Evolutionary conservation across 768 basidiomycete species (phyloP).

Genomic region (Piloderma croceum): DNA sequence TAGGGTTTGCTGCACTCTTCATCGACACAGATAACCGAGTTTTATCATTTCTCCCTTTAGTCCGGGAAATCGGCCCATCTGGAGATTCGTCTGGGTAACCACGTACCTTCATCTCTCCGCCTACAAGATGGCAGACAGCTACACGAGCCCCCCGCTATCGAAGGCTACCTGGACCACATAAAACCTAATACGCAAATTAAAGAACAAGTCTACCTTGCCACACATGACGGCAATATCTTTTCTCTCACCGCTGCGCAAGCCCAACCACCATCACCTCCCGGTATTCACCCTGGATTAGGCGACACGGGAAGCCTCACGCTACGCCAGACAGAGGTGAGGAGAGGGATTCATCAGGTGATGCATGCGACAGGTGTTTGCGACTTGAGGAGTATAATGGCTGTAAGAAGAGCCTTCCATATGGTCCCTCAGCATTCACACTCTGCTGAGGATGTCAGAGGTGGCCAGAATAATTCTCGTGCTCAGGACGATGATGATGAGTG

Average conservation of each 20-base stretch:
- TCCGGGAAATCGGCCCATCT: conserved; percentile 43
- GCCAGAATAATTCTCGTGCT: no score
- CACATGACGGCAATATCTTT: conserved; percentile 73
- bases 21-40: not conserved
- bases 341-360: conserved; percentile 61
- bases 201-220: conserved; percentile 61
- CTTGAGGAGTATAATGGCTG: conserved; percentile 57
- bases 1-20: conserved; percentile 25
- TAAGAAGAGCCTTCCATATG: conserved; percentile 58
- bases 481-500: conserved; percentile 17
- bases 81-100: conserved; percentile 72
- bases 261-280: conserved; percentile 68
- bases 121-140: conserved; percentile 33
- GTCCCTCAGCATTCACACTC: conserved; percentile 29
- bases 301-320: conserved; percentile 30
- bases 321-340: conserved; percentile 48
- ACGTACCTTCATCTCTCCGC: conserved; percentile 48
- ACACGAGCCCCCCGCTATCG: conserved; percentile 73
- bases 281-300: conserved; percentile 30
- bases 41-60: conserved; percentile 22
- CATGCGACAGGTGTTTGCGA: conserved; percentile 66
- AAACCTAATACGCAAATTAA: conserved; percentile 51
- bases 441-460: no score
- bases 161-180: conserved; percentile 80
- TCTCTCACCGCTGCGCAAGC: conserved; percentile 45